Percentiles rank a stretch among this genome's conserved stretches.
Conservation (phyloP, 139 green algal species). For the Closterium sp. region DNA sequence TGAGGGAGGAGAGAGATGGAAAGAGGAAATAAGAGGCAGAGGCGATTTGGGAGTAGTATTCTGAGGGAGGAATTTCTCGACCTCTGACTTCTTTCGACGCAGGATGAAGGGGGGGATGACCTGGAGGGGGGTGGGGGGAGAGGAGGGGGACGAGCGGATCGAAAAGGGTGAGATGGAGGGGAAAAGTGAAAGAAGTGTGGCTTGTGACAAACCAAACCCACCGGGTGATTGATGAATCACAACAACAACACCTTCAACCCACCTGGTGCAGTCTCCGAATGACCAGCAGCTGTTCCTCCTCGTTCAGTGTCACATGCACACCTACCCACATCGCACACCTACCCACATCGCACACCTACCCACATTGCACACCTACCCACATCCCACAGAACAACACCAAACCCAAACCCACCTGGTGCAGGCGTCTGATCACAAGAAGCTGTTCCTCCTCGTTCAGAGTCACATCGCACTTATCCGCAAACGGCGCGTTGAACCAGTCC, state of each 20-base stretch:
- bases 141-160: too few species aligned
- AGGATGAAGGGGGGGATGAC: not conserved
- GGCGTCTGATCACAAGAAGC: constrained; percentile 83
- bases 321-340: too few species aligned
- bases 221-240: too few species aligned
- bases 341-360: too few species aligned
- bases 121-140: too few species aligned
- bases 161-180: not conserved
- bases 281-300: constrained; percentile 91
- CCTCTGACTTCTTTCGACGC: not conserved
- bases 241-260: too few species aligned
- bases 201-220: too few species aligned
- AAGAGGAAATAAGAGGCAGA: too few species aligned
- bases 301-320: constrained; percentile 43
- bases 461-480: constrained; percentile 49
- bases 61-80: not conserved
- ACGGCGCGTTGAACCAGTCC: constrained; percentile 66
- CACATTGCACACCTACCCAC: too few species aligned
- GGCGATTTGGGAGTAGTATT: too few species aligned
- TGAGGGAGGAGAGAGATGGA: not conserved
- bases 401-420: constrained; percentile 72
- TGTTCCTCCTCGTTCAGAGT: constrained; percentile 78
- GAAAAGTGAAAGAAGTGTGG: too few species aligned
- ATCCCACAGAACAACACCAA: too few species aligned
- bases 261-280: constrained; percentile 48